phyloP scores from a whole-genome alignment of 2,329 filamentous ascomycete genomes.

The Colletotrichum coccodes region DNA sequence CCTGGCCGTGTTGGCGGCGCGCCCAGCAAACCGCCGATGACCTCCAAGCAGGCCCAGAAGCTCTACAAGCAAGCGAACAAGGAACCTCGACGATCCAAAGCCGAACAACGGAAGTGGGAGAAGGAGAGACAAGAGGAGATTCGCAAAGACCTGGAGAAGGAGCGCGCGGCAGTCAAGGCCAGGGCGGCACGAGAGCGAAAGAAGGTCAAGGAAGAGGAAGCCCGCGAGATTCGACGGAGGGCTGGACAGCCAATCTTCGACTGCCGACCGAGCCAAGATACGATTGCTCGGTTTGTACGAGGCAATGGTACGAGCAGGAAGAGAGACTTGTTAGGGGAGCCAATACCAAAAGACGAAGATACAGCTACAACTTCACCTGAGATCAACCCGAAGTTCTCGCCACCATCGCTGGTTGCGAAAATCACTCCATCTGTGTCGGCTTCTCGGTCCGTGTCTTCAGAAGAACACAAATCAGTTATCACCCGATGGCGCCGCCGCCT shows the following conservation, averaged over 20 bases:
- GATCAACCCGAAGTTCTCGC: constrained; percentile 16
- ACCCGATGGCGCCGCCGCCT: constrained; percentile 14
- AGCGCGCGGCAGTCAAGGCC: constrained; percentile 58
- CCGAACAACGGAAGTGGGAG: constrained; percentile 52
- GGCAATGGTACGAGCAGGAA: constrained; percentile 45
- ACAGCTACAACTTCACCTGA: neutral
- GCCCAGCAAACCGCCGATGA: constrained; percentile 47
- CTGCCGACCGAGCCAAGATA: constrained; percentile 66
- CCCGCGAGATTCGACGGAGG: constrained; percentile 60
- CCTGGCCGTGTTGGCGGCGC: constrained; percentile 35
- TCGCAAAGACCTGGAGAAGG: constrained; percentile 61
- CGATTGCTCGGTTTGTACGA: constrained; percentile 63
- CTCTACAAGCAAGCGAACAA: constrained; percentile 49
- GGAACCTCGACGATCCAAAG: constrained; percentile 52
- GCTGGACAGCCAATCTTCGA: constrained; percentile 64
- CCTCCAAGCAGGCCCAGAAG: constrained; percentile 52
- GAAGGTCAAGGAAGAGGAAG: constrained; percentile 61
- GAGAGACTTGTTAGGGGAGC: constrained; percentile 34
- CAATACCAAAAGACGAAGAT: neutral
- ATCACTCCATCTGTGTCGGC: neutral
- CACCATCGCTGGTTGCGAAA: neutral
- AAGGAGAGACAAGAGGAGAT: constrained; percentile 62
- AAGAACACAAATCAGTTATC: neutral
- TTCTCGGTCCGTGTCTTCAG: neutral
- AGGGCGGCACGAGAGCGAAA: constrained; percentile 63